Conservation (phyloP, 2,329 filamentous ascomycete genomes). For the Phyllosticta citriasiana region DNA sequence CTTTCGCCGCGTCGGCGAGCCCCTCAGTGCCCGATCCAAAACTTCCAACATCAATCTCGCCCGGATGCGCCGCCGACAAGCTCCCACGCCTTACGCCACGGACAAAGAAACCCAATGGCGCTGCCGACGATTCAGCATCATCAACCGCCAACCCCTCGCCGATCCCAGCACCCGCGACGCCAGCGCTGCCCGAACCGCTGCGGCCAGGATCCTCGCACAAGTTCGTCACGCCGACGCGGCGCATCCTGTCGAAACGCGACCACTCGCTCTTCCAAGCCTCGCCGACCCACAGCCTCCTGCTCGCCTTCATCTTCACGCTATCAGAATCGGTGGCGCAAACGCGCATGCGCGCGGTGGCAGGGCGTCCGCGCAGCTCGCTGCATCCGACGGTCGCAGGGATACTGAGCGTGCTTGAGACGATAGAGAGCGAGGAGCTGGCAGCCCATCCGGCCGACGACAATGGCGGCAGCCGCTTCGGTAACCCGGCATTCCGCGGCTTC, state of each 20-base stretch:
- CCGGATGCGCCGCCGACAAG: constrained; percentile 18
- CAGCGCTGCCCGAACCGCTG: constrained; percentile 56
- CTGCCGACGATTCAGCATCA: neutral
- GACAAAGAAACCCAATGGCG: constrained; percentile 12
- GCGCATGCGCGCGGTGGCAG: constrained; percentile 51
- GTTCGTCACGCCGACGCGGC: constrained; percentile 60
- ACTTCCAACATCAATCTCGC: constrained; percentile 2
- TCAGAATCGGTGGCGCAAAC: constrained; percentile 69
- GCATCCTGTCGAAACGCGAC: constrained; percentile 73
- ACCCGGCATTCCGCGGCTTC: constrained; percentile 78
- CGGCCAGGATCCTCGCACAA: constrained; percentile 41
- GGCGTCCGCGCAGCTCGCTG: neutral
- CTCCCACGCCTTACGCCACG: constrained; percentile 28
- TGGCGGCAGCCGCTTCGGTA: constrained; percentile 81
- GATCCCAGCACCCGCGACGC: constrained; percentile 63
- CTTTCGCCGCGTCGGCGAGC: neutral
- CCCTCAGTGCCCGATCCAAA: neutral
- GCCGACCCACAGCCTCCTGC: constrained; percentile 62
- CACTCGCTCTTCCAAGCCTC: constrained; percentile 75
- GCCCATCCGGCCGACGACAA: constrained; percentile 74
- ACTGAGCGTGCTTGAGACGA: constrained; percentile 58
- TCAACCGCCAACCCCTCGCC: constrained; percentile 9
- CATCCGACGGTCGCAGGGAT: constrained; percentile 54
- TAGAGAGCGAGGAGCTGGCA: constrained; percentile 52
- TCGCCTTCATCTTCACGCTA: constrained; percentile 77